Percentiles rank a stretch among this genome's conserved stretches.
These are phyloP conservation scores for Eremomyces bilateralis DNA, from an alignment of 495 filamentous ascomycete genomes.

Conservation along the genomic window DNA sequence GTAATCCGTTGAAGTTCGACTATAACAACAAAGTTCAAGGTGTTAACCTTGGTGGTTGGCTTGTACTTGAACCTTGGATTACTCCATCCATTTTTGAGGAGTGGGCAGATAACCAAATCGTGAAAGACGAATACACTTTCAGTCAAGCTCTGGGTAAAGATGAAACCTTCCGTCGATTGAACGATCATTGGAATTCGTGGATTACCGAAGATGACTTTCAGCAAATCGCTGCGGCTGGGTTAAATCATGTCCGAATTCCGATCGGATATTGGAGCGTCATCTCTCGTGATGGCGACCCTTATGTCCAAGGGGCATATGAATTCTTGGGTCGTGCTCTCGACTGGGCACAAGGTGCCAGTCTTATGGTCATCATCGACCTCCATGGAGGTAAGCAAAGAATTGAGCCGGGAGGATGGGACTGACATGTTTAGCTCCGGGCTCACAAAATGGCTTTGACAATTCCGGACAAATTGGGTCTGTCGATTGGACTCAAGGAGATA, in stretches of 20 bases:
- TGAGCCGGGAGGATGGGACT: constrained; percentile 1
- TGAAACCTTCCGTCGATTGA: constrained; percentile 15
- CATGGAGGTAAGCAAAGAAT: constrained; percentile 34
- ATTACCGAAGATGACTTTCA: constrained; percentile 46
- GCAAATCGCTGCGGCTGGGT: constrained; percentile 37
- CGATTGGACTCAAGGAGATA: constrained; percentile 20
- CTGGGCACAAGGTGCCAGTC: constrained; percentile 40
- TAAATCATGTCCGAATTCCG: constrained; percentile 63
- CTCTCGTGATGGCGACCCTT: constrained; percentile 38
- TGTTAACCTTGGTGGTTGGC: constrained; percentile 28
- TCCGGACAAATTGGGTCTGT: constrained; percentile 14
- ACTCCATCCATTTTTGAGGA: constrained; percentile 25
- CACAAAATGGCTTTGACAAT: constrained; percentile 24
- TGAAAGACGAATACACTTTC: constrained; percentile 20
- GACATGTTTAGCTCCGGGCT: constrained; percentile 13
- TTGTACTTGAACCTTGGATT: constrained; percentile 29
- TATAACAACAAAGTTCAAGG: constrained; percentile 23
- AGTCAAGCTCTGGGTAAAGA: constrained; percentile 15
- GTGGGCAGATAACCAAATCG: constrained; percentile 10
- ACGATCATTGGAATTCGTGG: constrained; percentile 26
- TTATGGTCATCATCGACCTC: constrained; percentile 50
- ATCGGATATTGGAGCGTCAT: constrained; percentile 58
- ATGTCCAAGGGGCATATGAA: constrained; percentile 50
- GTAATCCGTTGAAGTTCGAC: constrained; percentile 14
- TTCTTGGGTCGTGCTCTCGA: constrained; percentile 40